Evolutionary conservation across 106 monocot species (phyloP), one percentile per base, ranked within the genome.

Genomic region (Posidonia australis): DNA sequence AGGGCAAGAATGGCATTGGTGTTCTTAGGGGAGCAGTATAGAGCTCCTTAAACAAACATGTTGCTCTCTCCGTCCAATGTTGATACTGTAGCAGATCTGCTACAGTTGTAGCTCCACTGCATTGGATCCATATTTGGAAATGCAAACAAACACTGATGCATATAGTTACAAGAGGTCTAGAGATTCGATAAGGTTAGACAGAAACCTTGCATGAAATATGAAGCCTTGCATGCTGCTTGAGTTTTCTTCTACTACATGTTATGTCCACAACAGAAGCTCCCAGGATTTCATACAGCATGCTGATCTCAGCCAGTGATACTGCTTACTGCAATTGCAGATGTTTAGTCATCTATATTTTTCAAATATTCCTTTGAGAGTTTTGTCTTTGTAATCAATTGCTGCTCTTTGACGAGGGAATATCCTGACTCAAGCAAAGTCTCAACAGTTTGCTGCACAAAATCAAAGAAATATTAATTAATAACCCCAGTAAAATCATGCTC

Each of bases 321-420:
- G 9, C 61, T 20, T 29, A 17, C 17, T 30, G 17, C 14, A 13
- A 30, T 10, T 30, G 13, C 26, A 29, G 42, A 62, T 69, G 65
- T 57, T 64, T 70, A 92, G 26, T 67, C 81, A 51, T 92, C 84
- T 16, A 88, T 62, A 74, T 88, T 88, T 66, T 88, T 92, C 80
- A 92, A 82, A 49, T 92, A 92, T 48, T 88, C 88, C 70, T 85
- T 87, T 27, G 84, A 87, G 9, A 92, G 76, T 74, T 58, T 85
- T 36, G 82, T 82, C 51, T 71, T 78, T 67, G 67, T 88, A 21
- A 92, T 77, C 70, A 88, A 60, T 47, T 84, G 55, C 62, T 88
- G 92, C 63, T 92, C 92, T 47, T 62, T 65, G 46, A 88, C 75
- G 3, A 92, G 76, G 16, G 92, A 84, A 57, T 75, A 64, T 10